Evolutionary conservation across 306 rosid genomes (phyloP).

Genomic region (Dicorynia guianensis): DNA sequence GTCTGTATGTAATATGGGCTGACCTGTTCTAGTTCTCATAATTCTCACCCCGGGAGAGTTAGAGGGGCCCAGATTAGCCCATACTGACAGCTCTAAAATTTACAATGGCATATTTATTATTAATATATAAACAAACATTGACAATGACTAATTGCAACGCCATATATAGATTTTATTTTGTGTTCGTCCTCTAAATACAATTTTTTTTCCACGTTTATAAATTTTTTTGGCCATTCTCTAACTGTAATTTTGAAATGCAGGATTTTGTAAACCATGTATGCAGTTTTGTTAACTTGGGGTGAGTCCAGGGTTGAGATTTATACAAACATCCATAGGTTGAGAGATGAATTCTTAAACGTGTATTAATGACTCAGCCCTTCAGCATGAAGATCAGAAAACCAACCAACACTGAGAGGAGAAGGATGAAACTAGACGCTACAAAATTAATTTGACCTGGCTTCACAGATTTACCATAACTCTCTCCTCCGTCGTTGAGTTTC

Average conservation of each 20-base stretch:
- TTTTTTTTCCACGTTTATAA: no score
- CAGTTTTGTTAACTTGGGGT: neutral
- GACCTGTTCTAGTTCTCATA: no score
- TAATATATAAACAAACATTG: no score
- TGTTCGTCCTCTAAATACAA: no score
- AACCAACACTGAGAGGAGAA: constrained; percentile 60
- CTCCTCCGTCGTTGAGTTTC: constrained; percentile 37
- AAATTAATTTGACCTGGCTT: constrained; percentile 46
- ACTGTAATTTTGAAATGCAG: constrained; percentile 1
- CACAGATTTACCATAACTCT: constrained; percentile 38
- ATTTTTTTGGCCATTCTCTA: neutral
- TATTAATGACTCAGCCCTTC: constrained; percentile 42
- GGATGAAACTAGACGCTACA: constrained; percentile 58
- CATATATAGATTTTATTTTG: no score
- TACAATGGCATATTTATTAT: no score
- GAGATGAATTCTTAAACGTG: constrained; percentile 3
- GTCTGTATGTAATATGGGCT: no score
- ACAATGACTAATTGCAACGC: no score
- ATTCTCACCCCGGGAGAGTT: no score
- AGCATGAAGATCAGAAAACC: constrained; percentile 54
- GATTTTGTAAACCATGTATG: constrained; percentile 1
- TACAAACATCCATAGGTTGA: neutral
- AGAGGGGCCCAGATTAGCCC: no score
- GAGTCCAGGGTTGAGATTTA: neutral
- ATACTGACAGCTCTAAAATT: no score